A percentile compares a stretch with the other conserved stretches of the same genome.
These are phyloP conservation scores for Lactarius deliciosus DNA, from an alignment of 768 basidiomycete genomes.

Conservation along the genomic window DNA sequence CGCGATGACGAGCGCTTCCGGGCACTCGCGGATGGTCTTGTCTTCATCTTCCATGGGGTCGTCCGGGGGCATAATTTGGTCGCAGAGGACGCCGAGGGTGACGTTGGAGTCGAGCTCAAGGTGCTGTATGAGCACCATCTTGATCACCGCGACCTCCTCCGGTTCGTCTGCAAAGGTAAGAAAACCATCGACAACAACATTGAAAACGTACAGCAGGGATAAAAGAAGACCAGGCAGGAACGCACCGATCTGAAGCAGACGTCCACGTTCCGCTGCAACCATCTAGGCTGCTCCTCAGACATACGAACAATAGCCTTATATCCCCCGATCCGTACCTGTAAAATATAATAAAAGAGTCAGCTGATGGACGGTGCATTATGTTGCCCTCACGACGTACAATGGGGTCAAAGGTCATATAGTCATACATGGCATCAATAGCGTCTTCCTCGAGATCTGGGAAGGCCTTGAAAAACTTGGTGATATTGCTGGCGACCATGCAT, in stretches of 20 bases:
- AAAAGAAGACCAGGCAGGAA: not conserved
- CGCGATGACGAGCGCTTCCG: conserved; percentile 57
- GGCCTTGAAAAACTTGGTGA: conserved; percentile 59
- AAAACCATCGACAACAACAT: not conserved
- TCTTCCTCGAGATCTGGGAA: conserved; percentile 72
- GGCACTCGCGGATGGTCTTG: conserved; percentile 51
- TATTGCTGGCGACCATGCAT: conserved; percentile 55
- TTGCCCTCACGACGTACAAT: conserved; percentile 40
- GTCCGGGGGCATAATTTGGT: conserved; percentile 56
- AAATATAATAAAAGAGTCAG: not conserved
- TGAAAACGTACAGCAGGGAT: not conserved
- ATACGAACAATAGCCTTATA: conserved; percentile 59
- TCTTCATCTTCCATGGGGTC: conserved; percentile 59
- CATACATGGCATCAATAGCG: conserved; percentile 42
- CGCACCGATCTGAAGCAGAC: conserved; percentile 75
- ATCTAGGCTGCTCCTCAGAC: conserved; percentile 50
- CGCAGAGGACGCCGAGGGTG: conserved; percentile 67
- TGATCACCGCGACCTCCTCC: conserved; percentile 61
- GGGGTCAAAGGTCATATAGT: conserved; percentile 67
- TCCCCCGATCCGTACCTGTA: conserved; percentile 64
- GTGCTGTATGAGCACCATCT: conserved; percentile 57
- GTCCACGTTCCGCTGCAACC: conserved; percentile 70
- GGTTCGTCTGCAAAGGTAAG: conserved; percentile 47
- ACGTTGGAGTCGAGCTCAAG: conserved; percentile 60
- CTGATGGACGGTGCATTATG: not conserved